Evolutionary conservation across 768 basidiomycete species (phyloP).

Genomic region (Leucocoprinus sp.): DNA sequence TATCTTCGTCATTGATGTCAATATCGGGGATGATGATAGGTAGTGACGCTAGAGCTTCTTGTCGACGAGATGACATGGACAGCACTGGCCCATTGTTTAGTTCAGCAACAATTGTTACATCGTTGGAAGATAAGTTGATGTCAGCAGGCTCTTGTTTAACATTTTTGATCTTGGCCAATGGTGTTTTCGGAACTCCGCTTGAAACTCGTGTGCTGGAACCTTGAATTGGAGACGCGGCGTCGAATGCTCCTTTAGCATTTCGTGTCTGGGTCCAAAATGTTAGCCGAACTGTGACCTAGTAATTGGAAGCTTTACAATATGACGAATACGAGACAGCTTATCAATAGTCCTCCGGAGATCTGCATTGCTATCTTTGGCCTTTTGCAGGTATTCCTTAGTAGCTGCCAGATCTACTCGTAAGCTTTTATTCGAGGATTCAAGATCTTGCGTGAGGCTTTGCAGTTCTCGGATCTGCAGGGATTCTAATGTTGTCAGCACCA

Average conservation of each 20-base stretch:
- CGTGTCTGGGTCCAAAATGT: constrained; percentile 5
- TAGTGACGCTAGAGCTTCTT: constrained; percentile 16
- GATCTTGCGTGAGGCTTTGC: constrained; percentile 12
- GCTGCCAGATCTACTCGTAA: constrained; percentile 18
- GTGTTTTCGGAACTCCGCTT: background rate
- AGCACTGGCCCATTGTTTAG: background rate
- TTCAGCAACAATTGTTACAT: constrained; percentile 9
- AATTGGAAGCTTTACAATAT: background rate
- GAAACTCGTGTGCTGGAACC: background rate
- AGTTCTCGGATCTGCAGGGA: constrained; percentile 17
- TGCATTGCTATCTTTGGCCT: constrained; percentile 21
- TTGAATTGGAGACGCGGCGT: background rate
- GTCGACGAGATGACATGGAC: constrained; percentile 17
- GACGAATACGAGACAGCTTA: constrained; percentile 19
- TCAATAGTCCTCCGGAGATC: constrained; percentile 20
- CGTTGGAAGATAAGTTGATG: constrained; percentile 8
- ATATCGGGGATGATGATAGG: constrained; percentile 19
- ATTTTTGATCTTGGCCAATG: background rate
- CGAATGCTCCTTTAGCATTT: constrained; percentile 6
- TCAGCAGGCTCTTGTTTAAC: background rate
- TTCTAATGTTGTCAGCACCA: background rate
- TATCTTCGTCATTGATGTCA: constrained; percentile 17
- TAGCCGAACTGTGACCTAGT: background rate
- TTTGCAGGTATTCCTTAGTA: constrained; percentile 21
- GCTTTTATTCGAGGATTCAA: constrained; percentile 17